Base-by-base conservation (phyloP, 2,329 filamentous ascomycete species). In the Fulvia fulva region DNA sequence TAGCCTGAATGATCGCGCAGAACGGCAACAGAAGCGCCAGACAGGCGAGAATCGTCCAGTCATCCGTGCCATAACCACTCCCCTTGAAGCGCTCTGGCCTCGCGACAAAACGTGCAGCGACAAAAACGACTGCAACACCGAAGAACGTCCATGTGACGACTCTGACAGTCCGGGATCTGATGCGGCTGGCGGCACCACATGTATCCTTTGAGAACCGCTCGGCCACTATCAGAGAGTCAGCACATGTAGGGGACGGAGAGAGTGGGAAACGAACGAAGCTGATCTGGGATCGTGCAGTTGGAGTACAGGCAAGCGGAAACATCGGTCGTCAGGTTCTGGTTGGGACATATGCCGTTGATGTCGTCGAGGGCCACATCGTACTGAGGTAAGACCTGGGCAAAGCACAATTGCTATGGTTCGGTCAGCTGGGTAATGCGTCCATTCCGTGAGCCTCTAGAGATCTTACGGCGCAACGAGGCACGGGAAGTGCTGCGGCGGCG, bases 221-320 rank as follows among this genome's bases (percentile, higher is more conserved):
- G 1, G 56, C 58, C 16, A 58, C 62, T 64, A 34, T 56, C 21
- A 21, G 49, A 26, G 19, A n/a, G 23, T 60, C 11, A 63, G 44
- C 11, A 51, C 16, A 19, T 21, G 14, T 6, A 22, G 34, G n/a
- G n/a, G 16, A 16, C 37, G 22, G 14, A 44, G 5, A 5, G 26
- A n/a, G 14, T 4, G 8, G 25, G 14, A 19, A 3, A 55, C 60
- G 32, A 45, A 61, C 62, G 19, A 1, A 64, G 54, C 54, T 60
- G 56, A n/a, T 64, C 41, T 5, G 63, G 63, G 7, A 61, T 46
- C 5, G 63, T 64, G 44, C 63, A 64, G 21, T 64, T 64, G 3
- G 60, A 59, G 4, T 51, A 55, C 12, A 60, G 44, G 32, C 63
- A 64, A 11, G 63, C 63, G 8, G 56, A 58, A 5, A 64, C 52